Conservation (phyloP, 352 stramenopile genomes). For the Thalassiosira exigua region DNA sequence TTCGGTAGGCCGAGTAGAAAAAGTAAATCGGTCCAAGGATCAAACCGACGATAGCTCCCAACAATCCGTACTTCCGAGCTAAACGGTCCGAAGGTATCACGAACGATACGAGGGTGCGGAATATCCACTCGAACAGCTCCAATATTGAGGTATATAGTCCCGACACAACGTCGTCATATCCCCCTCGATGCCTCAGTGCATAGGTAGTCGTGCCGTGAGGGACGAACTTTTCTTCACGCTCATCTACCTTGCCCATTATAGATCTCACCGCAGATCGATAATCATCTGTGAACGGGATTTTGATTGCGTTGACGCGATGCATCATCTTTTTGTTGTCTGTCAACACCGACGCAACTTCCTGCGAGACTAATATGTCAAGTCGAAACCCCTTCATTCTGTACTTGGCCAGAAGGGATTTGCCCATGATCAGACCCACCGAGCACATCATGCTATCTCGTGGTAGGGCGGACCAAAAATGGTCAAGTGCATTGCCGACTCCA, state of each 20-base stretch:
- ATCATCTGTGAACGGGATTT: background rate
- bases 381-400: constrained; percentile 80
- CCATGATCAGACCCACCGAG: constrained; percentile 75
- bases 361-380: constrained; percentile 70
- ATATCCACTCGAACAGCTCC: constrained; percentile 42
- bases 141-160: constrained; percentile 13
- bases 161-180: constrained; percentile 27
- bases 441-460: constrained; percentile 90
- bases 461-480: constrained; percentile 88
- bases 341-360: constrained; percentile 60
- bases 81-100: constrained; percentile 35
- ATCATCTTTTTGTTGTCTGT: background rate
- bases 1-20: constrained; percentile 32
- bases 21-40: constrained; percentile 54
- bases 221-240: constrained; percentile 9
- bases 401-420: constrained; percentile 56
- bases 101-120: constrained; percentile 14
- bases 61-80: constrained; percentile 38
- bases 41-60: constrained; percentile 62
- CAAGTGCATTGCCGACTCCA: constrained; percentile 87
- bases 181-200: constrained; percentile 42
- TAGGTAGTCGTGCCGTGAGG: constrained; percentile 54
- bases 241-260: constrained; percentile 6
- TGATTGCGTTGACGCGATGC: background rate
- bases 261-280: background rate